Conservation (phyloP, 1,139 yeast species). For the Scheffersomyces lignicola region DNA sequence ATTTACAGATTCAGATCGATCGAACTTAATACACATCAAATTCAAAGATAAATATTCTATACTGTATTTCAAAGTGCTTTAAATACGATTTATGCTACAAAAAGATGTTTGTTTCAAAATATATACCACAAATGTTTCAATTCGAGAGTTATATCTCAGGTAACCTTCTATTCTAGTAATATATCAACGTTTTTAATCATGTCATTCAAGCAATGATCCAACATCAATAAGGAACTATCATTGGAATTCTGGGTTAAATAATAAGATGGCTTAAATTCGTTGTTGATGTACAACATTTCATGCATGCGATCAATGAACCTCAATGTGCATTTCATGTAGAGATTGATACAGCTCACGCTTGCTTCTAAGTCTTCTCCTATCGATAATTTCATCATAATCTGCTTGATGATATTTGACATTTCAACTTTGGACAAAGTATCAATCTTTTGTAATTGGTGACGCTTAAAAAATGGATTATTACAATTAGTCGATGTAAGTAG, state of each 20-base stretch:
- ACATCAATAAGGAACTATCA: constrained; percentile 12
- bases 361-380: constrained; percentile 26
- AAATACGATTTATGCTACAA: too few species aligned
- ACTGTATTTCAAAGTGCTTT: too few species aligned
- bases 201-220: constrained; percentile 22
- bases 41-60: too few species aligned
- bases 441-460: constrained; percentile 25
- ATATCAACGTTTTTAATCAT: constrained; percentile 13
- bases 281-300: constrained; percentile 16
- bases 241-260: constrained; percentile 11
- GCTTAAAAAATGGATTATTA: constrained; percentile 23
- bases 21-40: too few species aligned
- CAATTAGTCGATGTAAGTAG: constrained; percentile 12
- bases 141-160: too few species aligned
- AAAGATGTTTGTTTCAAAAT: too few species aligned
- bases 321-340: constrained; percentile 20
- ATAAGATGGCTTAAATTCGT: constrained; percentile 14
- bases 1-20: too few species aligned
- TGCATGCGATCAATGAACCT: constrained; percentile 31
- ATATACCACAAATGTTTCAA: too few species aligned
- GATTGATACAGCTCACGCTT: constrained; percentile 24
- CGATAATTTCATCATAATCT: constrained; percentile 32
- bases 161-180: not conserved
- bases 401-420: constrained; percentile 30
- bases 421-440: constrained; percentile 26